Evolutionary conservation across 2,329 filamentous ascomycete species (phyloP), one percentile per base, ranked within the genome.

Genomic region (Shiraia bambusicola): DNA sequence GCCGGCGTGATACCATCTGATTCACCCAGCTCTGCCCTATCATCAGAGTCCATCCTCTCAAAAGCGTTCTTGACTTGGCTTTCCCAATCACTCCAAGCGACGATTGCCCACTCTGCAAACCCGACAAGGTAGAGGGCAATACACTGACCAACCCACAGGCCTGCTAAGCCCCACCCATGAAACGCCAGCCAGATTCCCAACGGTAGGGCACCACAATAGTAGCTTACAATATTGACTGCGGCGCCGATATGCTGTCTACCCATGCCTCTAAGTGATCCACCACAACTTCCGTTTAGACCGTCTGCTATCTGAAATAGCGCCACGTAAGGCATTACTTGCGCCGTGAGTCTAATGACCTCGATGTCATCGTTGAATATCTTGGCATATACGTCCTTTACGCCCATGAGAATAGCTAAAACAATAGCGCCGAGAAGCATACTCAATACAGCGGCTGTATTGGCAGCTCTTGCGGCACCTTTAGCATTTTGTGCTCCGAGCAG

Each of bases 241-340:
- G 88, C 89, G 11, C 90, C 90, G 35, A 94, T 78, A 75, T 91
- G 89, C 67, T 95, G 89, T 40, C 87, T 74, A 2, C 89, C 90
- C 87, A 92, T 93, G 0, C 89, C 90, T 50, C 89, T 72, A 11
- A 95, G 70, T 14, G 83, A 82, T 1, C 90, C 89, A 1, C 90
- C 89, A 60, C 89, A 95, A 45, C 82, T 87, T 1, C 89, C 88
- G 58, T 93, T 93, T 25, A 95, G 71, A 0, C 89, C 90, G 63
- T 95, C 89, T 0, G 89, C 88, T 45, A 95, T 91, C 71, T 95
- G 89, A 69, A 95, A 95, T 2, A 95, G 73, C 1, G 89, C 90
- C 1, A 95, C 89, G 56, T 84, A 92, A 0, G 90, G 90, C 75
- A 95, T 83, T 17, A 95, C 86, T 12, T 84, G 72, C 0, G 85